Conservation (phyloP, 192 early-diverging fungal genomes). For the Bifiguratus adelaidae region DNA sequence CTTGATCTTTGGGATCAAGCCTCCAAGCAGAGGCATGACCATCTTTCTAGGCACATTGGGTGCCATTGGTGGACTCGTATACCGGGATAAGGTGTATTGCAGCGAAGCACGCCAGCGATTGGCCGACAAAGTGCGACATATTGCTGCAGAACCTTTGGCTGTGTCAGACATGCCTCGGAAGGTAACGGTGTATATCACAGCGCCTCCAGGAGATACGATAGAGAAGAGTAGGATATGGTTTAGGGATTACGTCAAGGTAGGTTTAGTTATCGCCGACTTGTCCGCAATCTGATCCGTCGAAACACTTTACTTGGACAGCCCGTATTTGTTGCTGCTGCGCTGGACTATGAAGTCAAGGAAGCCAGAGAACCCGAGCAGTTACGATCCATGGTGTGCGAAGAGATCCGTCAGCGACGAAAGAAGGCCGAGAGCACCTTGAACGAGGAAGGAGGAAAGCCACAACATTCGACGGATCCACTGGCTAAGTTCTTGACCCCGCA, state of each 20-base stretch:
- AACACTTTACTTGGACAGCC: slow-evolving; percentile 13
- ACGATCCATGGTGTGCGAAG: slow-evolving; percentile 16
- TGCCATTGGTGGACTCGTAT: slow-evolving; percentile 13
- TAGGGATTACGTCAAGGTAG: slow-evolving; percentile 31
- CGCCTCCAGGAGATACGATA: slow-evolving; percentile 29
- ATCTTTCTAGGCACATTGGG: slow-evolving; percentile 19
- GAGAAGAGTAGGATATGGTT: slow-evolving; percentile 34
- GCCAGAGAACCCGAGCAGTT: slow-evolving; percentile 17
- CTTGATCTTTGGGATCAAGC: slow-evolving; percentile 21
- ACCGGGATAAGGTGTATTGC: slow-evolving; percentile 15
- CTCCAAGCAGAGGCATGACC: slow-evolving; percentile 17
- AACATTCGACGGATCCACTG: neutral
- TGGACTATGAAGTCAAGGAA: slow-evolving; percentile 34
- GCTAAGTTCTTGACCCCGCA: neutral
- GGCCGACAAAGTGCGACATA: slow-evolving; percentile 9
- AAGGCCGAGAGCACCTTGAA: slow-evolving; percentile 2
- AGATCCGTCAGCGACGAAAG: slow-evolving; percentile 15
- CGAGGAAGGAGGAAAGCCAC: neutral
- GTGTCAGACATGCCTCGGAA: slow-evolving; percentile 25
- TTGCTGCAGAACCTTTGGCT: slow-evolving; percentile 25
- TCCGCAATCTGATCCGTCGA: neutral
- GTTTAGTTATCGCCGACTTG: neutral
- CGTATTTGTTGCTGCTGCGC: slow-evolving; percentile 23
- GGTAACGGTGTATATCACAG: slow-evolving; percentile 23
- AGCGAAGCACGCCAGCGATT: slow-evolving; percentile 14